phyloP scores from a whole-genome alignment of 345 rosid genomes.

The Gossypium raimondii region DNA sequence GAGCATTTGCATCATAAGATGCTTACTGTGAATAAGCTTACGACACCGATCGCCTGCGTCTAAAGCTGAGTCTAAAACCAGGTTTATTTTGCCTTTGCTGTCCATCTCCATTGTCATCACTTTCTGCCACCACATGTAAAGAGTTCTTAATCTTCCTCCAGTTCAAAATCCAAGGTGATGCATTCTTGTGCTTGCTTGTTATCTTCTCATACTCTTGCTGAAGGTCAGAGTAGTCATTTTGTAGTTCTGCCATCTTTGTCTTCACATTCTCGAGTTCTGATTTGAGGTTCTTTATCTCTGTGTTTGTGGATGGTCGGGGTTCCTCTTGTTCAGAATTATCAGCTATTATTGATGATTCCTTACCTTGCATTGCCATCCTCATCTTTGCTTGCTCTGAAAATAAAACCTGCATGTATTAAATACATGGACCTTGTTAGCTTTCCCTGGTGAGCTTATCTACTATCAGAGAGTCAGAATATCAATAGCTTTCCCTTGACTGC shows the following conservation, averaged over 20 bases:
- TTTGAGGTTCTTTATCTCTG: conserved; percentile 50
- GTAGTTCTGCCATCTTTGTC: conserved; percentile 59
- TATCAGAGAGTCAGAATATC: neutral
- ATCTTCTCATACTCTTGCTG: conserved; percentile 56
- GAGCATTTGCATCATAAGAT: neutral
- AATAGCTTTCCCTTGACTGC: no score
- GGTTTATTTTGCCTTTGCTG: conserved; percentile 26
- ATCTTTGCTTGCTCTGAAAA: conserved; percentile 83
- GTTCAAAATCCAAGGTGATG: conserved; percentile 32
- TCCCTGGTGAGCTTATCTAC: neutral
- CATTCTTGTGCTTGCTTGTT: conserved; percentile 41
- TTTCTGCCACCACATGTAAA: conserved; percentile 39
- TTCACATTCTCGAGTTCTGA: conserved; percentile 61
- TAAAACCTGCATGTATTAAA: conserved; percentile 19
- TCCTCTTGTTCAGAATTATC: conserved; percentile 46
- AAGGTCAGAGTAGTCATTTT: conserved; percentile 58
- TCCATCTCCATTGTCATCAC: conserved; percentile 30
- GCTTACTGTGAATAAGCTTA: conserved; percentile 18
- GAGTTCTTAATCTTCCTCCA: conserved; percentile 59
- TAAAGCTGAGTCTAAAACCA: conserved; percentile 22
- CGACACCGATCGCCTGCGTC: conserved; percentile 43
- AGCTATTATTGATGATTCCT: conserved; percentile 35
- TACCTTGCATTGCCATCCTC: conserved; percentile 38
- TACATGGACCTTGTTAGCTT: neutral
- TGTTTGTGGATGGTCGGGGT: conserved; percentile 34